Conservation (phyloP, 176 grass and related monocot species). For the Olyra latifolia region DNA sequence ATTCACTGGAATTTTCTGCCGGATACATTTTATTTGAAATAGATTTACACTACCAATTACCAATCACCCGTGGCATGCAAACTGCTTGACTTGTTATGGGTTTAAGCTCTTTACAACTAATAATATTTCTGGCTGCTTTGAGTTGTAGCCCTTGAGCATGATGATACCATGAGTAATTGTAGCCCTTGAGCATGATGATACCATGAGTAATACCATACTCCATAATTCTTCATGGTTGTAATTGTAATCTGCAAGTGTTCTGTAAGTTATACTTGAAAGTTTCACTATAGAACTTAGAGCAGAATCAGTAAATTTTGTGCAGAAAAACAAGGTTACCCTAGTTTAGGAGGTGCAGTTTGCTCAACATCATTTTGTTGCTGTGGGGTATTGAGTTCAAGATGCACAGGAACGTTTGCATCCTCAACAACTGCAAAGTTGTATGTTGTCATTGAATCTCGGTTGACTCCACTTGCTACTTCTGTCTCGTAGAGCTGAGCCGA, state of each 20-base stretch:
- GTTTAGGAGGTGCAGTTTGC: slow-evolving; percentile 44
- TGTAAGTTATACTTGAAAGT: not conserved
- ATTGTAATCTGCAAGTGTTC: slow-evolving; percentile 47
- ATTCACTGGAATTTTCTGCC: not conserved
- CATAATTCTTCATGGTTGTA: slow-evolving; percentile 44
- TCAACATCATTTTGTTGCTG: slow-evolving; percentile 35
- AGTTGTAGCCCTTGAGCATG: not conserved
- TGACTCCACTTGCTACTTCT: slow-evolving; percentile 39
- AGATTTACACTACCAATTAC: slow-evolving; percentile 34
- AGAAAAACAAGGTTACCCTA: slow-evolving; percentile 66
- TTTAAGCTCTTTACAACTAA: slow-evolving; percentile 15
- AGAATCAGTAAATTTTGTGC: not conserved
- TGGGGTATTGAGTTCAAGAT: slow-evolving; percentile 64
- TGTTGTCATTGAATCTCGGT: slow-evolving; percentile 45
- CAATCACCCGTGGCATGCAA: not conserved
- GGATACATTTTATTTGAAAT: slow-evolving; percentile 35
- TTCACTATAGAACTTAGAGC: slow-evolving; percentile 5
- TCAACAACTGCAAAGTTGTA: slow-evolving; percentile 54
- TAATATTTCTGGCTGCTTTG: slow-evolving; percentile 23
- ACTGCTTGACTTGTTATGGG: slow-evolving; percentile 12
- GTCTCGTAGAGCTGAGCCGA: slow-evolving; percentile 48
- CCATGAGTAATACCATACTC: not conserved
- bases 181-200: not conserved
- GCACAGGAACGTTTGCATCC: slow-evolving; percentile 42
- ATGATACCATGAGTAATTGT: slow-evolving; percentile 1